Evolutionary conservation across 306 rosid genomes (phyloP), one percentile per base, ranked within the genome.

Genomic region (Benincasa hispida): DNA sequence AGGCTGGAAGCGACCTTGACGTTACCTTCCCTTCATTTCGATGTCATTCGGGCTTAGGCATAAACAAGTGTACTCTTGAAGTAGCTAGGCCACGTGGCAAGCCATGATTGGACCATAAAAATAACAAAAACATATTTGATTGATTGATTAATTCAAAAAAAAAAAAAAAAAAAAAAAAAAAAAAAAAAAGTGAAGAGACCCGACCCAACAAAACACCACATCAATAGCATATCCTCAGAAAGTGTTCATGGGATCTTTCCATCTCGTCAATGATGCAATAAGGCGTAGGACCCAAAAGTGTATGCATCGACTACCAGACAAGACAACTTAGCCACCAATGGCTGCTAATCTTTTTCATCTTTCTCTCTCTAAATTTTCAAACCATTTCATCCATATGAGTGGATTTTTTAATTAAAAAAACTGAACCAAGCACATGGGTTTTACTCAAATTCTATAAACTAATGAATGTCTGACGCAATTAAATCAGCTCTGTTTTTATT

Each of bases 381-480:
- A 74, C 42, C 18, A 32, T 69, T 24, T 69, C 51, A 14, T 35
- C 75, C 75, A 69, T 69, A 69, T 69, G 2, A 22, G 45, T 69
- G 13, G 3, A 28, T 47, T 72, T 50, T 21, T 18, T 17, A 45
- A 69, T 69, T 50, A 47, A 77, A 47, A 77, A 81, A 82, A 81
- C 87, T 73, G 86, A 81, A 75, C 74, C 74, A 80, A 82, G 88
- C 96, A 92, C 98, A 90, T 92, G 98, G 91, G 81, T 45, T 22
- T 68, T 41, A 48, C 75, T 81, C 25, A 75, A 80, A 80, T 27
- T 51, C 76, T 77, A 81, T 66, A 79, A 70, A 77, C 69, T 53
- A 83, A 72, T 47, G 37, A 74, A 79, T 74, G 54, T 81, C 84
- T 84, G 89, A 79, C 83, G 37, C 82, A 77, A 81, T 82, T 79